Evolutionary conservation across 768 basidiomycete genomes (phyloP), one percentile per base, ranked within the genome.

Genomic region (Pleurotus djamor): DNA sequence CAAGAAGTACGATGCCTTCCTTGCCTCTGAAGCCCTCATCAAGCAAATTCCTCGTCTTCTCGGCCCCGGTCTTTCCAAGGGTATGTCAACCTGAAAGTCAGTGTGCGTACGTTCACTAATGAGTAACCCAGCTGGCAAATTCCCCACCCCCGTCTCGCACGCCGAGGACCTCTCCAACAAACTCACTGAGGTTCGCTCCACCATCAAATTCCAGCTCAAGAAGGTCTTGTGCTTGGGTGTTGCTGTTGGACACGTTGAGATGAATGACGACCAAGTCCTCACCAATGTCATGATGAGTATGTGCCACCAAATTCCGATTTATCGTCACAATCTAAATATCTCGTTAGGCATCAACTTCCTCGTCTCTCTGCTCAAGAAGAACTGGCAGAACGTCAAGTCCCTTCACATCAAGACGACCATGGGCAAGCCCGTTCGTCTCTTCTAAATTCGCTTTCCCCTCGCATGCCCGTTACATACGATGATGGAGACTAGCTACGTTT

Each of bases 181-280:
- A 82, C 81, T 97, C 72, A 86, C 78, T 65, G 97, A 99, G 76
- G 96, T 99, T 66, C 91, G 93, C 72, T 96, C 94, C 66, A 98
- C 96, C 65, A 98, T 99, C 87, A 99, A 98, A 82, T 98, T 98
- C 92, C 96, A 98, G 84, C 86, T 98, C 58, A 98, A 98, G 87
- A 95, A 95, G 82, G 97, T 98, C 61, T 84, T 99, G 59, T 99
- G 97, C 81, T 82, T 99, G 79, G 97, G 95, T 81, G 96, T 98
- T 65, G 97, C 97, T 68, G 91, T 99, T 64, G 97, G 96, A 68
- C 95, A 99, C 78, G 84, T 96, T 74, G 84, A 96, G 74, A 98
- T 99, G 96, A 89, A 82, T 60, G 95, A 98, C 66, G 97, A 99
- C 77, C 94, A 98, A 78, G 91, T 98, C 63, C 84, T 98, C 67